Conservation (phyloP, 306 rosid genomes). For the Hylodesmum podocarpum region DNA sequence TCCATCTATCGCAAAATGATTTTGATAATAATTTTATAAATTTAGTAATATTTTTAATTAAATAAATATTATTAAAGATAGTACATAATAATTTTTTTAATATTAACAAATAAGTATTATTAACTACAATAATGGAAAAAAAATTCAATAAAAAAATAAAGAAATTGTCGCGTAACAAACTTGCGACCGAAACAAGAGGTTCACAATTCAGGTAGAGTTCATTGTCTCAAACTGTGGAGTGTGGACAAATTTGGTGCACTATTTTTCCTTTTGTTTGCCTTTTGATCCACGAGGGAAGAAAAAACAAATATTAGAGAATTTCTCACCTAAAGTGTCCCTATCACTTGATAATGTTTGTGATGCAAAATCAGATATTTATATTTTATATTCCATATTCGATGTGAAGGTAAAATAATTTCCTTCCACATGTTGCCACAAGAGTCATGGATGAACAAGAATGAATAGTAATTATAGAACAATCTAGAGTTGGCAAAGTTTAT, state of each 20-base stretch:
- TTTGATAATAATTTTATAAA: too few species aligned
- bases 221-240: neutral
- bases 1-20: too few species aligned
- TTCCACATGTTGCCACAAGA: neutral
- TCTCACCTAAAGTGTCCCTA: constrained; percentile 3
- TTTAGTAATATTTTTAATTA: too few species aligned
- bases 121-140: too few species aligned
- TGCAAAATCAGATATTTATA: neutral
- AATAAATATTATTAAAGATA: too few species aligned
- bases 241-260: constrained; percentile 9
- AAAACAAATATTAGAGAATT: neutral
- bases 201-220: neutral
- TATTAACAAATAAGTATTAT: too few species aligned
- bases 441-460: neutral
- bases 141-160: neutral
- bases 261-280: neutral
- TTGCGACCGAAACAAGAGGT: neutral
- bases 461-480: neutral
- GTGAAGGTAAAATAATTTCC: neutral
- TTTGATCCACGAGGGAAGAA: neutral
- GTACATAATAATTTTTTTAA: too few species aligned
- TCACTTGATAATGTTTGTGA: neutral
- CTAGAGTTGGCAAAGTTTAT: neutral
- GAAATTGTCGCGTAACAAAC: too few species aligned
- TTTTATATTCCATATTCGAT: neutral